Evolutionary conservation across 352 stramenopile genomes (phyloP).

Genomic region (Phytophthora idaei): DNA sequence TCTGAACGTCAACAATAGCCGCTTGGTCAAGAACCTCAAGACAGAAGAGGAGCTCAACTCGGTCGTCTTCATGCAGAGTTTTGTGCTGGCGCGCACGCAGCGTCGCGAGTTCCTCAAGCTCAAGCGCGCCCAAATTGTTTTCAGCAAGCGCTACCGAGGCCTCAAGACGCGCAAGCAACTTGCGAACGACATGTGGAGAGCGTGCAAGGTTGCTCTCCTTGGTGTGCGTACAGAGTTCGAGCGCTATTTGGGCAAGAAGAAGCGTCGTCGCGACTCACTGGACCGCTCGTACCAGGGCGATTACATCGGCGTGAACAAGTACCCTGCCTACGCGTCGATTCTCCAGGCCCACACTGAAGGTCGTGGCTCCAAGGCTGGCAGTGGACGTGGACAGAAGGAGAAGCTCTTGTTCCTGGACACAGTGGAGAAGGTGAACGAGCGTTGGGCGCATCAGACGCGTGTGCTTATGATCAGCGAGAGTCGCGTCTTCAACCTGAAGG

Average conservation of each 20-base stretch:
- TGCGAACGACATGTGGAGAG: conserved; percentile 63
- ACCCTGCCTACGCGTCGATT: conserved; percentile 64
- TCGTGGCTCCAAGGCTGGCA: conserved; percentile 31
- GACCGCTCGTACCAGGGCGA: conserved; percentile 77
- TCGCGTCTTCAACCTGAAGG: conserved; percentile 86
- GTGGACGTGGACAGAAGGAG: conserved; percentile 35
- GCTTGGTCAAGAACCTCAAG: conserved; percentile 52
- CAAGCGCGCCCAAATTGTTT: conserved; percentile 69
- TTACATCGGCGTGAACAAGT: conserved; percentile 82
- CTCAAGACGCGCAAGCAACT: conserved; percentile 80
- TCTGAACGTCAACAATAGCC: conserved; percentile 52
- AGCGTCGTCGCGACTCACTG: conserved; percentile 79
- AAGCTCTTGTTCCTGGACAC: conserved; percentile 75
- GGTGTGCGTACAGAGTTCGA: conserved; percentile 86
- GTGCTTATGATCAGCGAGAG: conserved; percentile 79
- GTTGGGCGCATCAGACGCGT: conserved; percentile 78
- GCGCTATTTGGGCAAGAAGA: conserved; percentile 86
- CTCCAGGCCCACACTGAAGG: conserved; percentile 56
- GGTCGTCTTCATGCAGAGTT: conserved; percentile 80
- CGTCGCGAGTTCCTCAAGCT: conserved; percentile 64
- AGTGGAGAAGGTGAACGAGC: conserved; percentile 86
- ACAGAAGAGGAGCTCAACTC: conserved; percentile 69
- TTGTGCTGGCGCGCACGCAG: conserved; percentile 55
- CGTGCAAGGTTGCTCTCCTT: conserved; percentile 75
- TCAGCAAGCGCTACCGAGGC: conserved; percentile 79